Evolutionary conservation across 1,284 basidiomycete species (phyloP), one percentile per base, ranked within the genome.

Genomic region (Paramarasmius palmivorus): DNA sequence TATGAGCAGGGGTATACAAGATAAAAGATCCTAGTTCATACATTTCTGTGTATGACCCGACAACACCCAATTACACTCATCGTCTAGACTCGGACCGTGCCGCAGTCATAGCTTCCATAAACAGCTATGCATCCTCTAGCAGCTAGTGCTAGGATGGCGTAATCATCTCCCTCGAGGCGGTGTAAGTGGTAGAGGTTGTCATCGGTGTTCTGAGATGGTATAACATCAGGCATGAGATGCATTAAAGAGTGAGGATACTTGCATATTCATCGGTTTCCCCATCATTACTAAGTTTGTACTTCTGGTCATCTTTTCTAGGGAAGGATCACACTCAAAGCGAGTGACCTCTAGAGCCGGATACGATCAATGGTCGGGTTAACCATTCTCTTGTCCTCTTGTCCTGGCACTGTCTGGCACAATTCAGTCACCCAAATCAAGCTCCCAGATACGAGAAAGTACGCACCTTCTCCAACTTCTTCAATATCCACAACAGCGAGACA

Each of bases 61-160:
- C 45, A 98, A 76, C 6, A 89, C 79, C 77, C 88, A 90, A 63
- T 86, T 86, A 67, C 90, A 92, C 39, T 81, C 77, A 10, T 95
- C 95, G n/a, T 86, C 90, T 58, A 98, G 34, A 97, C 90, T 36
- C 95, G 86, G 36, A 97, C 93, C 3, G 86, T 92, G 66, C n/a
- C n/a, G n/a, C 86, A 90, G 67, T 98, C 95, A 70, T 98, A 98
- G 63, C 93, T 95, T 25, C 94, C 95, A n/a, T 93, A 95, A 20
- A 95, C 90, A 44, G 96, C 79, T 1, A 90, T 93, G 39, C 91
- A 80, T 3, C 95, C 94, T 59, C 93, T 81, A 9, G 93, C 92
- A 26, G 94, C 92, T n/a, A 98, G 77, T 3, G 93, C 93, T 53
- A 95, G 84, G 14, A 98, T 94, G 25, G 95, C 93, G 64, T 93